A percentile compares a stretch with the other conserved stretches of the same genome.
Conservation (phyloP, 345 rosid species). For the Euclidium syriacum region DNA sequence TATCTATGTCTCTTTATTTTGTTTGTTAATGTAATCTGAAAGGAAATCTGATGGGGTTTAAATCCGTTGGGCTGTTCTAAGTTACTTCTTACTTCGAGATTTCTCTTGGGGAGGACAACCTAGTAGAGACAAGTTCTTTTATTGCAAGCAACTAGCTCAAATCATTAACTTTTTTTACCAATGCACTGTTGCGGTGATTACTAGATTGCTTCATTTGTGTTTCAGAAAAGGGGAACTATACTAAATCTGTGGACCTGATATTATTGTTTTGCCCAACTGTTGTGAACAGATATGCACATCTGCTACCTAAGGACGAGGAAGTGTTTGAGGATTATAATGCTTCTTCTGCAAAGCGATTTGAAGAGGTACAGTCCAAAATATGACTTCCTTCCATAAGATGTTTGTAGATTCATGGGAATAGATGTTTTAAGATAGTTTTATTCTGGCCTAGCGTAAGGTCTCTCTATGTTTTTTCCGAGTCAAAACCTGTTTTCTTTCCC, state of each 20-base stretch:
- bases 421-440: slow-evolving; percentile 12
- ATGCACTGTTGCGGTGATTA: slow-evolving; percentile 11
- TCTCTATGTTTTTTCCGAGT: background rate
- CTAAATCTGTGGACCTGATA: background rate
- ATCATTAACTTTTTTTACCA: background rate
- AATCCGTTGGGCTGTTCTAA: background rate
- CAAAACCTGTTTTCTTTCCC: background rate
- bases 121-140: background rate
- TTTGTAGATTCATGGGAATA: background rate
- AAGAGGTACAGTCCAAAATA: slow-evolving; percentile 55
- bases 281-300: slow-evolving; percentile 74
- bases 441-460: slow-evolving; percentile 5
- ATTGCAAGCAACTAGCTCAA: background rate
- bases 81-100: background rate
- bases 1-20: background rate
- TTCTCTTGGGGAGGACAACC: slow-evolving; percentile 5
- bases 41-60: slow-evolving; percentile 8
- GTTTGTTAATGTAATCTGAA: background rate
- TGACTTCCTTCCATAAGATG: background rate
- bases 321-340: slow-evolving; percentile 74
- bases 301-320: slow-evolving; percentile 90
- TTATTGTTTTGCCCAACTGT: background rate
- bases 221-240: slow-evolving; percentile 1
- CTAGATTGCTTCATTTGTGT: slow-evolving; percentile 7
- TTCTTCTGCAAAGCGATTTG: slow-evolving; percentile 70